Evolutionary conservation across 805 yeast genomes (phyloP).

Genomic region (Zygosaccharomyces kombuchaensis): DNA sequence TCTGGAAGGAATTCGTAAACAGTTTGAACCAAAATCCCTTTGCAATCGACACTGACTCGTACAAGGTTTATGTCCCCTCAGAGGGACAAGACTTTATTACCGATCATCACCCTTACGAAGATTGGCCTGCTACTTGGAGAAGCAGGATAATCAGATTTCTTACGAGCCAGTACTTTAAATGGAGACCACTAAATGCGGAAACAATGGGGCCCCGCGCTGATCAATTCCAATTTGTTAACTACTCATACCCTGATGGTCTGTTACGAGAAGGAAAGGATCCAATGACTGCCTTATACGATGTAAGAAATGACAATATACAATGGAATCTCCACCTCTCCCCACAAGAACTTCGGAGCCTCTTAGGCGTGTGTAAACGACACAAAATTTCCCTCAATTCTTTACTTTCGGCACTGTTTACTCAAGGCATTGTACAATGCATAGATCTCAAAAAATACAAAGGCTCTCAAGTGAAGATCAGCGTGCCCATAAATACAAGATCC

Average conservation of each 20-base stretch:
- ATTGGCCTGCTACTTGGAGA: conserved; percentile 22
- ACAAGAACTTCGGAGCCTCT: conserved; percentile 11
- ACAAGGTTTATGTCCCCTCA: neutral
- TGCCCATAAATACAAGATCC: conserved; percentile 29
- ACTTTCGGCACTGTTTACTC: conserved; percentile 17
- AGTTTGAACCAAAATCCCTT: conserved; percentile 6
- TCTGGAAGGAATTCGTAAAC: conserved; percentile 20
- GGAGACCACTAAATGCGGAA: conserved; percentile 15
- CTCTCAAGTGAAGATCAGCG: conserved; percentile 10
- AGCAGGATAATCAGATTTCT: conserved; percentile 14
- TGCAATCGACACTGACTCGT: neutral
- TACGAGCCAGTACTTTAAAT: conserved; percentile 10
- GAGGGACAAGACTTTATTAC: neutral
- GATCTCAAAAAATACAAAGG: conserved; percentile 9
- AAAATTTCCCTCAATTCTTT: conserved; percentile 25
- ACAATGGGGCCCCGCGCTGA: conserved; percentile 2
- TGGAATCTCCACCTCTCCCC: conserved; percentile 14
- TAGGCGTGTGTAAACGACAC: conserved; percentile 20
- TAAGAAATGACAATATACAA: conserved; percentile 24
- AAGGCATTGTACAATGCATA: conserved; percentile 1
- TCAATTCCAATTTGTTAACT: conserved; percentile 20
- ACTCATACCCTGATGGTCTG: conserved; percentile 16
- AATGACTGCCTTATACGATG: conserved; percentile 2
- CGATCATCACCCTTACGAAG: conserved; percentile 20
- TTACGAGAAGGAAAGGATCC: conserved; percentile 1